Percentiles rank a stretch among this genome's conserved stretches.
These are phyloP conservation scores for Euphorbia pulcherrima DNA, from an alignment of 345 rosid genomes.

Conservation along the genomic window DNA sequence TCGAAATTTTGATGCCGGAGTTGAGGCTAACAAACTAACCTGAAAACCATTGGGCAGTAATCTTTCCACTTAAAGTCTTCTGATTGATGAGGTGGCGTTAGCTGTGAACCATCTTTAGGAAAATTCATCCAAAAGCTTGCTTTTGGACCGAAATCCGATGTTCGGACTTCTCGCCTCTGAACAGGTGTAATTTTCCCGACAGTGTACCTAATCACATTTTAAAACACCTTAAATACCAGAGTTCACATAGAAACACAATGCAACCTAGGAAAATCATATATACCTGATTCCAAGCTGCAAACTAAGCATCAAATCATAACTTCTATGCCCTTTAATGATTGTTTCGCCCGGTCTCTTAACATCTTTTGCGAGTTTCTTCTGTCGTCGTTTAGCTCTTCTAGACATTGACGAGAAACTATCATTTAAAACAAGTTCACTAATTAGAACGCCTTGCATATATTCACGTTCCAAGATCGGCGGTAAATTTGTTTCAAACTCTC, in stretches of 20 bases:
- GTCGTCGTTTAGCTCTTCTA: constrained; percentile 67
- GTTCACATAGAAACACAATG: constrained; percentile 11
- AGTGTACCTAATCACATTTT: constrained; percentile 61
- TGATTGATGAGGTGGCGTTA: constrained; percentile 89
- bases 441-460: constrained; percentile 95
- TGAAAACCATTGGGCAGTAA: constrained; percentile 98
- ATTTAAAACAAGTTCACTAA: constrained; percentile 78
- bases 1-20: constrained; percentile 4
- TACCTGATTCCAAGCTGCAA: constrained; percentile 98
- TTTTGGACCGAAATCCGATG: constrained; percentile 82
- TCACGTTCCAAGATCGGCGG: constrained; percentile 80
- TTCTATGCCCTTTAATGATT: constrained; percentile 90
- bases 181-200: constrained; percentile 98
- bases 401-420: constrained; percentile 60
- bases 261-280: not conserved
- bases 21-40: constrained; percentile 45
- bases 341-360: constrained; percentile 90
- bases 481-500: constrained; percentile 33
- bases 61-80: constrained; percentile 98
- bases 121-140: constrained; percentile 99
- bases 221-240: constrained; percentile 9
- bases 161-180: constrained; percentile 79
- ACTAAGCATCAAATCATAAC: constrained; percentile 95
- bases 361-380: constrained; percentile 67
- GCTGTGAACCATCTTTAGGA: constrained; percentile 81